Evolutionary conservation across 192 early-diverging fungal genomes (phyloP).

Genomic region (Phycomyces nitens): DNA sequence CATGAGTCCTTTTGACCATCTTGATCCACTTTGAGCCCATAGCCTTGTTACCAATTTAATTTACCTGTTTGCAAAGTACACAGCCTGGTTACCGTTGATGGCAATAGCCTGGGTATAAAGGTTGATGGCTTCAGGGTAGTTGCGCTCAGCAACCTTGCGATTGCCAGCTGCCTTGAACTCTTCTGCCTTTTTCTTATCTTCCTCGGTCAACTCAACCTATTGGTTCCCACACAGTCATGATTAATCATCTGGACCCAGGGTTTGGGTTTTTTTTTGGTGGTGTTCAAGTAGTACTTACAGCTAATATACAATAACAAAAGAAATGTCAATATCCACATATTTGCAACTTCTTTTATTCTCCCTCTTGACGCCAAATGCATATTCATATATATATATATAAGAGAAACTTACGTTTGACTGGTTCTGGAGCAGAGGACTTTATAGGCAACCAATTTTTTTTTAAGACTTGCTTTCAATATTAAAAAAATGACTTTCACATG

Average conservation of each 20-base stretch:
- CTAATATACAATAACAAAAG: slow-evolving; percentile 12
- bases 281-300: slow-evolving; percentile 11
- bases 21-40: neutral
- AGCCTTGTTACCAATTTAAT: too few species aligned
- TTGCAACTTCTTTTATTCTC: too few species aligned
- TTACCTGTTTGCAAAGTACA: slow-evolving; percentile 96
- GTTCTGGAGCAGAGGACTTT: slow-evolving; percentile 19
- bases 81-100: slow-evolving; percentile 76
- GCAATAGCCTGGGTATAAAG: slow-evolving; percentile 92
- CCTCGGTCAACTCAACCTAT: slow-evolving; percentile 38
- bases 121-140: slow-evolving; percentile 81
- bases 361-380: too few species aligned
- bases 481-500: neutral
- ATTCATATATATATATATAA: too few species aligned
- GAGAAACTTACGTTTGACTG: slow-evolving; percentile 23
- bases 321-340: slow-evolving; percentile 11
- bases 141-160: slow-evolving; percentile 74
- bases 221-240: neutral
- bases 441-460: neutral
- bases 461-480: too few species aligned
- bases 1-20: neutral
- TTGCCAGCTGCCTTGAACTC: slow-evolving; percentile 84
- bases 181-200: slow-evolving; percentile 80
- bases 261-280: slow-evolving; percentile 1
- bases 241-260: neutral